phyloP scores from a whole-genome alignment of 169 alveolate species.

The Cryptosporidium andersoni region DNA sequence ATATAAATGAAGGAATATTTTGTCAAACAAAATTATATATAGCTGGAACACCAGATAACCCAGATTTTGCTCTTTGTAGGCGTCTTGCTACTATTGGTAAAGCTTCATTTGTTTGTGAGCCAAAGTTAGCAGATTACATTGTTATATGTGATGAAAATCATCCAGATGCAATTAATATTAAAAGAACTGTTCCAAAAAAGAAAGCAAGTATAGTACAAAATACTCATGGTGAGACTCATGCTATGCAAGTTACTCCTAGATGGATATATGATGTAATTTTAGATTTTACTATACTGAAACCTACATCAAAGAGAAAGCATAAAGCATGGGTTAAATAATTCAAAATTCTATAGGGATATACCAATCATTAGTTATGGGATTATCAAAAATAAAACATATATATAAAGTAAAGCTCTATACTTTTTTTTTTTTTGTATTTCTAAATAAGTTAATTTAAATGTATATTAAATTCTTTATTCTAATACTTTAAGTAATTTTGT shows the following conservation, averaged over 20 bases:
- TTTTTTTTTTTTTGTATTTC: too few relatives aligned
- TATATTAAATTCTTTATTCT: too few relatives aligned
- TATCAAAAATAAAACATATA: too few relatives aligned
- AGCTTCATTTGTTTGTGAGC: conserved; percentile 61
- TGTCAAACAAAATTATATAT: conserved; percentile 55
- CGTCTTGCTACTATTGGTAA: conserved; percentile 64
- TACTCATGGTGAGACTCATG: conserved; percentile 68
- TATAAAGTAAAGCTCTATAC: too few relatives aligned
- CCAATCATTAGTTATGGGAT: too few relatives aligned
- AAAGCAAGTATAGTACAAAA: conserved; percentile 66
- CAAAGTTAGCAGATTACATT: conserved; percentile 50
- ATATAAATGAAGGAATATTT: conserved; percentile 58
- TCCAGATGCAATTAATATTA: conserved; percentile 26
- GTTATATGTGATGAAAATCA: conserved; percentile 57
- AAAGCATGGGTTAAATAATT: conserved; percentile 59
- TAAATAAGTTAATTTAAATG: too few relatives aligned
- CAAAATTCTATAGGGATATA: neutral
- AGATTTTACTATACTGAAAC: conserved; percentile 47
- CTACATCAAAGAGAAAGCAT: conserved; percentile 62
- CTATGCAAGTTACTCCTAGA: conserved; percentile 64
- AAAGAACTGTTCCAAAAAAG: conserved; percentile 60
- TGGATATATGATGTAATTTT: conserved; percentile 63
- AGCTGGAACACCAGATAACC: conserved; percentile 30
- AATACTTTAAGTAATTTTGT: too few relatives aligned
- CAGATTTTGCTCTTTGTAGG: conserved; percentile 46